Percentiles rank a stretch among this genome's conserved stretches.
Evolutionary conservation across 331 rosid genomes (phyloP).

Genomic region (Malus hybrid): DNA sequence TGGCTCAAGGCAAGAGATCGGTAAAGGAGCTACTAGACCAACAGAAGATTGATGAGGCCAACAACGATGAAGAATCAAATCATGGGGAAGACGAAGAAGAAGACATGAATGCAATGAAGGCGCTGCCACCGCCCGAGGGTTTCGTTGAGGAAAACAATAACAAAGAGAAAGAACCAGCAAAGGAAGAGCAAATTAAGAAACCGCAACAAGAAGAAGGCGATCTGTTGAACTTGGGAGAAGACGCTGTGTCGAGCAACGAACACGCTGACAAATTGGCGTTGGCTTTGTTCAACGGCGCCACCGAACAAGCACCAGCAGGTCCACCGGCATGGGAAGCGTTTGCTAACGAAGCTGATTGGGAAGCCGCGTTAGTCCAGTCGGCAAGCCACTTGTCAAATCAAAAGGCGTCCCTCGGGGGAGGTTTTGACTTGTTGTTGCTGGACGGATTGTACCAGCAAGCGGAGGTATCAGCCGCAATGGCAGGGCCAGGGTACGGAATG

Average conservation of each 20-base stretch:
- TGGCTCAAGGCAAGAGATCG: constrained; percentile 22
- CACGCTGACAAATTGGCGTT: constrained; percentile 46
- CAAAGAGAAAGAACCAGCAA: background rate
- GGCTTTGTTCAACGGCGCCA: constrained; percentile 61
- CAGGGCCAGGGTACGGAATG: constrained; percentile 33
- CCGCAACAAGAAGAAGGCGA: constrained; percentile 48
- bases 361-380: constrained; percentile 59
- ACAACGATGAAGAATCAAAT: background rate
- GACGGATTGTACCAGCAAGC: constrained; percentile 73
- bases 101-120: constrained; percentile 42
- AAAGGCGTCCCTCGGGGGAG: constrained; percentile 50
- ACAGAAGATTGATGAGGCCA: background rate
- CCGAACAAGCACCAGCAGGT: background rate
- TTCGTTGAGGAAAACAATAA: constrained; percentile 17
- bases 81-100: background rate
- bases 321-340: constrained; percentile 67
- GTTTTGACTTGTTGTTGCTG: constrained; percentile 57
- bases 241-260: constrained; percentile 20
- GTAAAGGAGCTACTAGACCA: background rate
- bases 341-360: constrained; percentile 62
- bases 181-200: constrained; percentile 24
- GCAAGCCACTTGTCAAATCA: constrained; percentile 41
- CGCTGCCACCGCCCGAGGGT: constrained; percentile 64
- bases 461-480: constrained; percentile 18
- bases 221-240: constrained; percentile 58